These are phyloP conservation scores for Trichoderma sp. DNA, from an alignment of 2,329 filamentous ascomycete species.

Conservation along the genomic window DNA sequence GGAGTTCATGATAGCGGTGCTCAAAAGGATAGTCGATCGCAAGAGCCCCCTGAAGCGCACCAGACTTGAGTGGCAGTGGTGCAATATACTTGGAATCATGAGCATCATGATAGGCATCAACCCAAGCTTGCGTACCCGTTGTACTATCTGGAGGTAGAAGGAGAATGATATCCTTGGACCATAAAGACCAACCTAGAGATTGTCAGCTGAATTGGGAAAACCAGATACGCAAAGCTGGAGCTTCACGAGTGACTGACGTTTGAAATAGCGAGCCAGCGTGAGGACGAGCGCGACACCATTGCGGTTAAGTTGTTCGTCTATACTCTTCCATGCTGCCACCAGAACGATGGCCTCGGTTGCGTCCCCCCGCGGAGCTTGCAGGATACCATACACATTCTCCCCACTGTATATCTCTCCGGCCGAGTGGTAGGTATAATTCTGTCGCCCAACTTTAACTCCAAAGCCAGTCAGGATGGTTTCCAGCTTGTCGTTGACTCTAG, in stretches of 20 bases:
- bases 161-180: conserved; percentile 98
- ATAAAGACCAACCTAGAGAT: conserved; percentile 79
- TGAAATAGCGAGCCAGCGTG: conserved; percentile 90
- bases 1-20: conserved; percentile 78
- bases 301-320: conserved; percentile 72
- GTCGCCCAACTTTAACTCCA: conserved; percentile 82
- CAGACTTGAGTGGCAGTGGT: conserved; percentile 82
- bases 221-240: not conserved
- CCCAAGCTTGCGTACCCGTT: conserved; percentile 91
- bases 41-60: conserved; percentile 85
- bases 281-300: conserved; percentile 84
- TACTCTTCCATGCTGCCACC: conserved; percentile 83
- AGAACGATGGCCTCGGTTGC: conserved; percentile 96
- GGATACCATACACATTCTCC: conserved; percentile 89
- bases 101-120: conserved; percentile 93
- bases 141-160: conserved; percentile 84
- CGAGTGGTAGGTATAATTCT: conserved; percentile 82
- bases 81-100: conserved; percentile 69
- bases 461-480: conserved; percentile 71
- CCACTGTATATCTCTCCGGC: conserved; percentile 71
- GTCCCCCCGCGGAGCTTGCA: conserved; percentile 91
- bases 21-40: conserved; percentile 92
- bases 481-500: conserved; percentile 65
- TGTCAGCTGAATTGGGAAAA: conserved; percentile 22
- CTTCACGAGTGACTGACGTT: conserved; percentile 49